Evolutionary conservation across 208 protist species (phyloP).

Genomic region (Porcisia deanei): DNA sequence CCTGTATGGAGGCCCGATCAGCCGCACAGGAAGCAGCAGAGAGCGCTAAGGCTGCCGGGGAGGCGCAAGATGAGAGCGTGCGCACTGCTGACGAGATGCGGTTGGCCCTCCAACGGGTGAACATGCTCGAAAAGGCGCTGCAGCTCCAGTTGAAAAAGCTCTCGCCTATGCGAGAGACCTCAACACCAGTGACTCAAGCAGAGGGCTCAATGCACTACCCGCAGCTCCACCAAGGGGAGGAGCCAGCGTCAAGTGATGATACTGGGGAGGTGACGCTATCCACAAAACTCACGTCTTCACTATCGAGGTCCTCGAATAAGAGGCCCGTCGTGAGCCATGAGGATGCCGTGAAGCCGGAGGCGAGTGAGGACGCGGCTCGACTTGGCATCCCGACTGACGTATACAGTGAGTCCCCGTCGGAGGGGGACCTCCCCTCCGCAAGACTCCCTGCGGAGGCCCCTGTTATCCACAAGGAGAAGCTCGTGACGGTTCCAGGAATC

Average conservation of each 20-base stretch:
- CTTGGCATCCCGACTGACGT: background rate
- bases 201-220: too few relatives aligned
- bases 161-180: background rate
- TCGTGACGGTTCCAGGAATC: slow-evolving; percentile 21
- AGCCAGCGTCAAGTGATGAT: too few relatives aligned
- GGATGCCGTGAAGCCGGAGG: background rate
- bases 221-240: too few relatives aligned
- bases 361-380: background rate
- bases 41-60: slow-evolving; percentile 22
- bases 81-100: slow-evolving; percentile 23
- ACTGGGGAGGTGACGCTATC: too few relatives aligned
- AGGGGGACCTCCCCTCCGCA: background rate
- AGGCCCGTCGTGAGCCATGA: background rate
- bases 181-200: background rate
- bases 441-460: background rate
- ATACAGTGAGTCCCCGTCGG: background rate
- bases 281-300: too few relatives aligned
- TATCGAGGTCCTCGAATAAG: too few relatives aligned
- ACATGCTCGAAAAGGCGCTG: slow-evolving; percentile 9
- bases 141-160: slow-evolving; percentile 12
- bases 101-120: slow-evolving; percentile 9
- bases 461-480: background rate
- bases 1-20: slow-evolving; percentile 3
- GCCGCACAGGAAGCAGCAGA: slow-evolving; percentile 22
- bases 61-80: slow-evolving; percentile 33